phyloP scores from a whole-genome alignment of 139 green algal genomes.

The Coelastrella sp. region DNA sequence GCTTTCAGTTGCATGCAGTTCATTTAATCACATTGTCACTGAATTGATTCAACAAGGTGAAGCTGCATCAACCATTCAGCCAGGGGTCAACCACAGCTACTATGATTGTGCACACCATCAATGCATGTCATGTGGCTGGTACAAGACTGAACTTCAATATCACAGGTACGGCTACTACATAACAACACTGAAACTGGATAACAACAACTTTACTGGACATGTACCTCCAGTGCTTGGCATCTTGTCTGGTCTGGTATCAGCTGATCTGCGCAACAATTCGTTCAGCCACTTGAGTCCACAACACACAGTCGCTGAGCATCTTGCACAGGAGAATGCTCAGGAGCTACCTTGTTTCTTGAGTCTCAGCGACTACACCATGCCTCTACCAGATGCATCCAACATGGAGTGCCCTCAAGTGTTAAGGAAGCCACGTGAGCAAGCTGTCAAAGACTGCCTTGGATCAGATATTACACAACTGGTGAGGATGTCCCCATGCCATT shows the following conservation, averaged over 20 bases:
- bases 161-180: not conserved
- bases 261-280: not conserved
- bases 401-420: not conserved
- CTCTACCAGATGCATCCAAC: not conserved
- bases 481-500: too few species aligned
- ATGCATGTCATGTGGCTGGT: too few species aligned
- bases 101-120: too few species aligned
- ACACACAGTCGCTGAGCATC: not conserved
- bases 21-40: too few species aligned
- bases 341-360: conserved; percentile 38
- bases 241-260: not conserved
- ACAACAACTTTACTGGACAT: not conserved
- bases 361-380: not conserved
- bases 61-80: too few species aligned
- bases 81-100: too few species aligned
- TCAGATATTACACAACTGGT: not conserved
- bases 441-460: not conserved
- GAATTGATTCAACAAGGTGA: too few species aligned
- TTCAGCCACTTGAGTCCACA: not conserved
- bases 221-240: conserved; percentile 11
- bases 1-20: too few species aligned
- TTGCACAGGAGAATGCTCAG: not conserved
- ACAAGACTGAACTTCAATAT: too few species aligned
- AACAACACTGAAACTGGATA: not conserved
- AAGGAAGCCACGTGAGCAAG: not conserved